phyloP scores from a whole-genome alignment of 305 asterid species.

The Rubia peregrina region DNA sequence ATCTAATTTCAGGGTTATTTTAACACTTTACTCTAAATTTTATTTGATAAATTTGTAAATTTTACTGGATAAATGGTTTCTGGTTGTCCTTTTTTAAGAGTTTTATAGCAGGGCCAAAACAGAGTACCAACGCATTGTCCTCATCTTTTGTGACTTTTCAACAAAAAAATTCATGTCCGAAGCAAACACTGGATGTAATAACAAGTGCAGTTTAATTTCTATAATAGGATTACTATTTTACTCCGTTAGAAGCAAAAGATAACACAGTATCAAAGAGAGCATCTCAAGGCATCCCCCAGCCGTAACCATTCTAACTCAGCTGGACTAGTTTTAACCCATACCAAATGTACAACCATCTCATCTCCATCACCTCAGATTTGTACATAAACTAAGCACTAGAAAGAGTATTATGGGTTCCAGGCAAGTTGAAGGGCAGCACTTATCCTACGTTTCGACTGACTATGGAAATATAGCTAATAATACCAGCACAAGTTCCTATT shows the following conservation, averaged over 20 bases:
- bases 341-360: constrained; percentile 9
- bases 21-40: too few relatives aligned
- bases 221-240: neutral
- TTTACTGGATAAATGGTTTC: too few relatives aligned
- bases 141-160: too few relatives aligned
- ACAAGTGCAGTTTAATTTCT: neutral
- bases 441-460: neutral
- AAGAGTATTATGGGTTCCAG: neutral
- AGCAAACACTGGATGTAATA: neutral
- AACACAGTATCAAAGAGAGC: neutral
- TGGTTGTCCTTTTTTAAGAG: too few relatives aligned
- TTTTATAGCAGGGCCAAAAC: too few relatives aligned
- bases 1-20: too few relatives aligned
- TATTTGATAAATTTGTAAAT: too few relatives aligned
- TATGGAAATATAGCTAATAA: neutral
- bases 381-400: constrained; percentile 14
- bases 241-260: neutral
- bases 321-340: constrained; percentile 4
- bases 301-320: constrained; percentile 14
- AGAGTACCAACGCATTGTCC: too few relatives aligned
- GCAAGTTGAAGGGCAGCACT: neutral
- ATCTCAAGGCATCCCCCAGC: constrained; percentile 3
- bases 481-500: neutral
- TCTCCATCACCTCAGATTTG: constrained; percentile 8
- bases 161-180: too few relatives aligned